These are phyloP conservation scores for Linum usitatissimum DNA, from an alignment of 345 rosid genomes.

Conservation along the genomic window DNA sequence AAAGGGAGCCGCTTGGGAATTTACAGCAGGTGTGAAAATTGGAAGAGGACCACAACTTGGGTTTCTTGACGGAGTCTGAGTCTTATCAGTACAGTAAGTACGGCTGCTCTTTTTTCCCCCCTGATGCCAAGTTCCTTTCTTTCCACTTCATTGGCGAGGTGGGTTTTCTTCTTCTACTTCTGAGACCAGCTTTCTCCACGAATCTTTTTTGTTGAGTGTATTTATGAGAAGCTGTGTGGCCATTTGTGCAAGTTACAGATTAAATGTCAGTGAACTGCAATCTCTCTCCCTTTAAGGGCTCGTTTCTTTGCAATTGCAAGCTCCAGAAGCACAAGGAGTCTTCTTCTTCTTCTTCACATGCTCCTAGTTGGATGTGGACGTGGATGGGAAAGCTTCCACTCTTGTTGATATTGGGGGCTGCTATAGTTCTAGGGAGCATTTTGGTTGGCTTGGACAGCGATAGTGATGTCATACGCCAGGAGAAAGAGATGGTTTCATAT, in stretches of 20 bases:
- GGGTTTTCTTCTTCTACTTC: slow-evolving; percentile 7
- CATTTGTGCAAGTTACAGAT: slow-evolving; percentile 19
- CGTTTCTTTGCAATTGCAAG: slow-evolving; percentile 26
- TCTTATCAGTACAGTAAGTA: background rate
- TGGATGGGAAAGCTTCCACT: slow-evolving; percentile 35
- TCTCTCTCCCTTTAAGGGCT: slow-evolving; percentile 33
- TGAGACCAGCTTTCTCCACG: slow-evolving; percentile 22
- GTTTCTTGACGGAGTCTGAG: background rate
- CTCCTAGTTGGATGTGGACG: slow-evolving; percentile 21
- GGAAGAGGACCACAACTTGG: background rate
- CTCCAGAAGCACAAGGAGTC: slow-evolving; percentile 36
- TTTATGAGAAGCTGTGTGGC: no score
- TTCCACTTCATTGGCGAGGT: slow-evolving; percentile 3
- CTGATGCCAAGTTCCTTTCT: slow-evolving; percentile 16
- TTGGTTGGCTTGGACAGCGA: slow-evolving; percentile 27
- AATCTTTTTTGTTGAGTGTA: slow-evolving; percentile 22
- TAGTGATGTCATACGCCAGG: slow-evolving; percentile 8
- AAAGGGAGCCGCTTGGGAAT: background rate
- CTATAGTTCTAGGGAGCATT: slow-evolving; percentile 26
- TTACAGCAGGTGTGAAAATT: background rate
- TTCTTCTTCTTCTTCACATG: slow-evolving; percentile 8
- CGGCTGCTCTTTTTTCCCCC: slow-evolving; percentile 8
- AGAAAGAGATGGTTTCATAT: slow-evolving; percentile 12
- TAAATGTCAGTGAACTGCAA: slow-evolving; percentile 47
- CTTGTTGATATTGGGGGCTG: slow-evolving; percentile 28